These are phyloP conservation scores for Wallacemonas sp. DNA, from an alignment of 208 protist species.

Conservation along the genomic window DNA sequence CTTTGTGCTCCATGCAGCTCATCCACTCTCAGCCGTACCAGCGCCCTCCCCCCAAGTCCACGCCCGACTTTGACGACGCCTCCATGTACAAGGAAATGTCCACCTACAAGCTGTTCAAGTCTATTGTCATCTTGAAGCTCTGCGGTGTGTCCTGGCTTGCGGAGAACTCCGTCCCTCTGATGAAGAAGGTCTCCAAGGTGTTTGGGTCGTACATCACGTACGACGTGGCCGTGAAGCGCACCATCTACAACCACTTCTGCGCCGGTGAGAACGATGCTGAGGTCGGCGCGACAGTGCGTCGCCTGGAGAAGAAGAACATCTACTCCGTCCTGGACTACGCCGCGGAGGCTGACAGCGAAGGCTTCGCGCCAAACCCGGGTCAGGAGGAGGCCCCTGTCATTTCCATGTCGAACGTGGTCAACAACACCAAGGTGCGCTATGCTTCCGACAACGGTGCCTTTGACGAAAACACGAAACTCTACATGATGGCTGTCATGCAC, in stretches of 20 bases:
- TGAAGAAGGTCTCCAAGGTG: conserved; percentile 67
- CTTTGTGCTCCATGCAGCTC: conserved; percentile 9
- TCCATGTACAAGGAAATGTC: conserved; percentile 66
- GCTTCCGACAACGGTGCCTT: conserved; percentile 54
- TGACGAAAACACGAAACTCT: conserved; percentile 92
- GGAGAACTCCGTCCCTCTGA: conserved; percentile 68
- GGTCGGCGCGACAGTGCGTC: conserved; percentile 64
- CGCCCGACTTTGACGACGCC: conserved; percentile 57
- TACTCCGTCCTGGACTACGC: conserved; percentile 95
- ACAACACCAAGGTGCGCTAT: conserved; percentile 66
- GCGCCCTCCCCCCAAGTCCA: conserved; percentile 7
- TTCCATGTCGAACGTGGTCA: conserved; percentile 65
- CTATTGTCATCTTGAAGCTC: conserved; percentile 64
- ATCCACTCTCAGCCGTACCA: conserved; percentile 2
- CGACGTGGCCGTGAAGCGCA: conserved; percentile 73
- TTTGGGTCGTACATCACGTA: conserved; percentile 78
- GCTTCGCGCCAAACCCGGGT: conserved; percentile 66
- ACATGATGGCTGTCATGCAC: conserved; percentile 91
- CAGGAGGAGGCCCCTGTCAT: conserved; percentile 51
- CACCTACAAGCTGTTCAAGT: conserved; percentile 71
- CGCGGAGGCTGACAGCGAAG: conserved; percentile 88
- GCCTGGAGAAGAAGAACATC: conserved; percentile 69
- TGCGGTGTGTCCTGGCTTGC: conserved; percentile 72
- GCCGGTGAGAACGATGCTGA: conserved; percentile 92
- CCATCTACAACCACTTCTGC: conserved; percentile 95